Evolutionary conservation across 495 filamentous ascomycete species (phyloP).

Genomic region (Sabuloglossum arenarium): DNA sequence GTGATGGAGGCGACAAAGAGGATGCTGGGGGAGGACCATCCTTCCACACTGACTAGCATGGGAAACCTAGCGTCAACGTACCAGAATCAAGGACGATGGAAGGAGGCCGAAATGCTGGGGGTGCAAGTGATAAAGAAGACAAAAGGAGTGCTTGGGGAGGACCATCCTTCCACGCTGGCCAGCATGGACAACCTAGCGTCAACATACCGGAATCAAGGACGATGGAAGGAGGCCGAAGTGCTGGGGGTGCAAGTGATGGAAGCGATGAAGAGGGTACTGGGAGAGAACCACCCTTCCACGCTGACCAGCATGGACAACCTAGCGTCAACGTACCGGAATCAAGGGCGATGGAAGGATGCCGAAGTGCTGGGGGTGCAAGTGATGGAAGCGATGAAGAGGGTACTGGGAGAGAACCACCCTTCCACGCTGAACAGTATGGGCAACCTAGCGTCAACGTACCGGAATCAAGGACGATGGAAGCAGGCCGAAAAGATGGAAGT

Average conservation of each 20-base stretch:
- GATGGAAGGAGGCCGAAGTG: constrained; percentile 6
- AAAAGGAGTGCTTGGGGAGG: constrained; percentile 1
- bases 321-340: no score
- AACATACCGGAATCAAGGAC: constrained; percentile 9
- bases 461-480: constrained; percentile 11
- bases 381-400: no score
- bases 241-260: constrained; percentile 2
- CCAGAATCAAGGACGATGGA: no score
- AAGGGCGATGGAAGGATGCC: no score
- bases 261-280: no score
- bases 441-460: neutral
- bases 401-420: no score
- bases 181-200: constrained; percentile 9
- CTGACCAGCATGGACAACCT: constrained; percentile 6
- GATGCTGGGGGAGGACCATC: constrained; percentile 1
- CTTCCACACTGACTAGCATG: constrained; percentile 2
- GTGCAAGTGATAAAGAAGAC: neutral
- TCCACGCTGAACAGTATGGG: constrained; percentile 5
- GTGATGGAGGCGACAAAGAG: neutral
- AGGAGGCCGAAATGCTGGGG: no score
- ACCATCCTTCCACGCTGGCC: neutral
- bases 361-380: no score
- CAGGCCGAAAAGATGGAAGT: constrained; percentile 16
- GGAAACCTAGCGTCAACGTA: constrained; percentile 1
- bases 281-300: neutral